These are phyloP conservation scores for Quambalaria eucalypti DNA, from an alignment of 1,284 basidiomycete species.

Conservation along the genomic window DNA sequence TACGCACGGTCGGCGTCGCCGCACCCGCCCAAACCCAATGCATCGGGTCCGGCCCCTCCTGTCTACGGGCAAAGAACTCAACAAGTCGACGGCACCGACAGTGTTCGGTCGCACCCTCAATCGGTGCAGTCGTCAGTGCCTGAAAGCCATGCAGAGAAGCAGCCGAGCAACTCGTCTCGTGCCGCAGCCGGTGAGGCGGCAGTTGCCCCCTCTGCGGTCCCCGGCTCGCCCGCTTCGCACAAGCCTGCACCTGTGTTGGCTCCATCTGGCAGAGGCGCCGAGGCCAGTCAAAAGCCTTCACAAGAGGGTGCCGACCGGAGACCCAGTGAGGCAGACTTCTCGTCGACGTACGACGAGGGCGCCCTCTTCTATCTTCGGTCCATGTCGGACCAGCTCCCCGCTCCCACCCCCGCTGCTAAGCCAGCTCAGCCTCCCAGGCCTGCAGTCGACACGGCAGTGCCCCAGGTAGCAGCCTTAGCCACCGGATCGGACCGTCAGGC, in stretches of 20 bases:
- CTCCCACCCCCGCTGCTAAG: constrained; percentile 3
- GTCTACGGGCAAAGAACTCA: no score
- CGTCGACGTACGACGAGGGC: constrained; percentile 29
- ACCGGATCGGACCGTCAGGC: not conserved
- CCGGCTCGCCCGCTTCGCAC: no score
- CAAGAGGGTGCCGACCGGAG: not conserved
- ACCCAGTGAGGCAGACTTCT: not conserved
- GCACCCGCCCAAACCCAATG: no score
- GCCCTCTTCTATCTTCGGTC: constrained; percentile 37
- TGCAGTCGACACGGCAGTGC: not conserved
- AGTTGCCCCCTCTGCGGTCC: no score
- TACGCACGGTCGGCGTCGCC: no score
- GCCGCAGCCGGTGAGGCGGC: no score
- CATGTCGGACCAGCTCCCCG: constrained; percentile 36
- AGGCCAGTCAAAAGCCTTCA: not conserved
- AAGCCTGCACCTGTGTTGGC: constrained; percentile 4
- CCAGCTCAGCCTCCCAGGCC: not conserved
- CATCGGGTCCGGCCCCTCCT: no score
- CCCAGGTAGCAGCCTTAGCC: not conserved
- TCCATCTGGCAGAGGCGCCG: constrained; percentile 10
- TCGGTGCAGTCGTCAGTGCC: no score
- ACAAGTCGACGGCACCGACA: no score
- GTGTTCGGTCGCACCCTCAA: no score
- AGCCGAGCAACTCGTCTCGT: no score
- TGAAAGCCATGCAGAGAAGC: no score